Evolutionary conservation across 1,284 basidiomycete genomes (phyloP).

Genomic region (Neotropicomus parvogracilis): DNA sequence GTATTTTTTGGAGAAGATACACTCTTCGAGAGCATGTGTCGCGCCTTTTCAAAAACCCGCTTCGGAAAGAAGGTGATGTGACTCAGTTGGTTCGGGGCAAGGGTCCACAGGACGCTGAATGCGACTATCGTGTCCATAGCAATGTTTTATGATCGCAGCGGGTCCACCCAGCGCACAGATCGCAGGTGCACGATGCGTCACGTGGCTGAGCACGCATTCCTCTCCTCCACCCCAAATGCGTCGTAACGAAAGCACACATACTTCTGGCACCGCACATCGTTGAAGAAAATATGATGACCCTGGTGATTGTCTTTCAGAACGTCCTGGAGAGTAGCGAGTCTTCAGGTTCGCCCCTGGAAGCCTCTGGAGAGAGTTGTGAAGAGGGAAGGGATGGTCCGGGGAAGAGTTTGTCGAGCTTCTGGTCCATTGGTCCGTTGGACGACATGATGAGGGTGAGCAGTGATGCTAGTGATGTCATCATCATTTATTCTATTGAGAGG

Average conservation of each 20-base stretch:
- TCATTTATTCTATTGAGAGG: no score
- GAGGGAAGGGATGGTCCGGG: slow-evolving; percentile 25
- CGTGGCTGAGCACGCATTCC: slow-evolving; percentile 33
- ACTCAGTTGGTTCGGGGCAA: slow-evolving; percentile 40
- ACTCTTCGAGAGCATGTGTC: slow-evolving; percentile 47
- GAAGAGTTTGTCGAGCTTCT: slow-evolving; percentile 23
- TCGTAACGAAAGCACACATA: neutral
- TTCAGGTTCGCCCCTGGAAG: slow-evolving; percentile 22
- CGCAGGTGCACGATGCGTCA: slow-evolving; percentile 43
- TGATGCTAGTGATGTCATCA: neutral
- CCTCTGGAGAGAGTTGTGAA: slow-evolving; percentile 25
- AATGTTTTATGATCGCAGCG: slow-evolving; percentile 34
- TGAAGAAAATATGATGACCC: slow-evolving; percentile 28
- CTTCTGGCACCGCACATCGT: slow-evolving; percentile 29
- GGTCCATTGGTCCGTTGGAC: neutral
- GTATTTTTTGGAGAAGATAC: slow-evolving; percentile 51
- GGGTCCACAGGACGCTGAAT: slow-evolving; percentile 34
- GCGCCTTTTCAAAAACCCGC: slow-evolving; percentile 43
- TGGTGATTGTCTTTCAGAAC: slow-evolving; percentile 29
- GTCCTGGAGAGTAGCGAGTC: slow-evolving; percentile 19
- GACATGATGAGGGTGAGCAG: slow-evolving; percentile 12
- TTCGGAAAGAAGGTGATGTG: slow-evolving; percentile 55
- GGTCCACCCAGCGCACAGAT: slow-evolving; percentile 42
- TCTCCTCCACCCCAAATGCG: no score
- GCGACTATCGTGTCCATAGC: slow-evolving; percentile 34